Evolutionary conservation across 2,329 filamentous ascomycete genomes (phyloP), one percentile per base, ranked within the genome.

Genomic region (Sclerotinia sclerotiorum): DNA sequence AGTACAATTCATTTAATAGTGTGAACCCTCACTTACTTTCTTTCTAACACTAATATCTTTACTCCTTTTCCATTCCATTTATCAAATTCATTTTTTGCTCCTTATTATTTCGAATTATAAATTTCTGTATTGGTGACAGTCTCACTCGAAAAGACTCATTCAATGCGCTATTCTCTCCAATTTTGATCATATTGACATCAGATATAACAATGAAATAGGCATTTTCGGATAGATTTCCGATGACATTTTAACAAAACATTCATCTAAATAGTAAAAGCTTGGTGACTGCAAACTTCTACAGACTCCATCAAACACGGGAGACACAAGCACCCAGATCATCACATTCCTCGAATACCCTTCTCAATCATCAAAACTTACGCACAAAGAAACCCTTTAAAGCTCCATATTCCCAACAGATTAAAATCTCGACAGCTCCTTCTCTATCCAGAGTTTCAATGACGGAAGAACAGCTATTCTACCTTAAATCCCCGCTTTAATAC

Each of bases 351-450:
- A 35, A 63, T 51, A 63, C 8, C 15, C 8, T 35, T 17, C 27
- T 39, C 46, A 63, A 42, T 63, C 48, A 52, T 39, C 46, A 27
- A 49, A 21, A 51, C 32, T 27, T 51, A 49, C 15, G 2, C n/a
- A 63, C 46, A 51, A 51, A 42, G 21, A 51, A 42, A 39, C 32
- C 10, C 17, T 27, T 1, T 24, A 8, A 51, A 39, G 10, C 21
- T 21, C n/a, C 32, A 51, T 27, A 63, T 63, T 42, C 46, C 17
- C 46, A 52, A 51, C n/a, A 63, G 29, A 39, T 63, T 0, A 5
- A 49, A 15, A 51, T 3, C n/a, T 52, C 46, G 51, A 27, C 60
- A 27, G 60, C 32, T 63, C 60, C 46, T 63, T 63, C 60, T 63
- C 32, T 21, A 51, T 51, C 46, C 27, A 46, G 8, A 29, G 4